Conservation (phyloP, 805 yeast genomes). For the Zygosaccharomyces siamensis region DNA sequence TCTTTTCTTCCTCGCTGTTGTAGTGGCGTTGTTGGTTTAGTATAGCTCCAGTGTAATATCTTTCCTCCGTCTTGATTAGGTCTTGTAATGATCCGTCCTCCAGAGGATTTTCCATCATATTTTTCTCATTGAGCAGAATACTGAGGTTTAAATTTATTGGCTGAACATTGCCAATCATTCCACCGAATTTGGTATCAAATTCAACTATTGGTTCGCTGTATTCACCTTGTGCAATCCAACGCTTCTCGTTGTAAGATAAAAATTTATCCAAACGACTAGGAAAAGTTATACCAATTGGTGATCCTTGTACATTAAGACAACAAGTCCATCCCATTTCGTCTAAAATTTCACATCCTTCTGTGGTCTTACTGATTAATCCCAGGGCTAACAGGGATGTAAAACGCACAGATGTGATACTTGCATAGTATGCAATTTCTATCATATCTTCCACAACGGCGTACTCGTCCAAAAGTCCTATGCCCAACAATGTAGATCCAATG, state of each 20-base stretch:
- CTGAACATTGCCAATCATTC: constrained; percentile 14
- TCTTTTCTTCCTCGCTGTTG: constrained; percentile 26
- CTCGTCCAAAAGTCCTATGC: constrained; percentile 56
- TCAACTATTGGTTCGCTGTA: constrained; percentile 21
- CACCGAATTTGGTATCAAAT: constrained; percentile 16
- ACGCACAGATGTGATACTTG: constrained; percentile 55
- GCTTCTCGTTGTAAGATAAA: constrained; percentile 27
- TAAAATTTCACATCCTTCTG: constrained; percentile 76
- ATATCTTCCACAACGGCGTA: constrained; percentile 50
- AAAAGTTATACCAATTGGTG: constrained; percentile 41
- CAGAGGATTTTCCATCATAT: constrained; percentile 24
- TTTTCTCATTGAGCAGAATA: constrained; percentile 22
- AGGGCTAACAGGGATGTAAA: constrained; percentile 75
- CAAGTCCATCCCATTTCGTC: constrained; percentile 77
- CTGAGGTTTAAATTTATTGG: constrained; percentile 25
- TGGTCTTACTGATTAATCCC: constrained; percentile 67
- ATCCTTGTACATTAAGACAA: constrained; percentile 40
- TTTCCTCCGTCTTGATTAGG: constrained; percentile 6
- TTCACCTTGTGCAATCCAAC: constrained; percentile 18
- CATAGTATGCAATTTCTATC: constrained; percentile 43
- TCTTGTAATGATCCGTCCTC: constrained; percentile 17
- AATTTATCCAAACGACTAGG: constrained; percentile 37
- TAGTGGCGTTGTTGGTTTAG: constrained; percentile 3
- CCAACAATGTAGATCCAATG: constrained; percentile 67
- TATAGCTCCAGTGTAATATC: constrained; percentile 9